Conservation (phyloP, 495 filamentous ascomycete species). For the Rusavskia elegans region DNA sequence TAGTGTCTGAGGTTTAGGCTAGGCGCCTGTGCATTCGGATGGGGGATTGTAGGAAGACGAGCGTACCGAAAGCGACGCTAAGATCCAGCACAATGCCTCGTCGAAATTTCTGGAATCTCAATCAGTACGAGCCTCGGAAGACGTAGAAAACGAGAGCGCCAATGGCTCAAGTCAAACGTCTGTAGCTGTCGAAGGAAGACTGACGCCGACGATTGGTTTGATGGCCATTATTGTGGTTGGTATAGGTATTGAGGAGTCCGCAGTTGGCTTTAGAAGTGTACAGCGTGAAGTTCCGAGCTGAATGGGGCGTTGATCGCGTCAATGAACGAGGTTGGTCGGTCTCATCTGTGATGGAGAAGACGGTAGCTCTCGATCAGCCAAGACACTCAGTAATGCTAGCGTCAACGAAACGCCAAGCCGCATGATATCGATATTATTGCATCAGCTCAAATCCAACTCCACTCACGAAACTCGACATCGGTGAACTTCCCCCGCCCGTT, state of each 20-base stretch:
- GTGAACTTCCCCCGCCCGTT: no score
- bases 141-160: neutral
- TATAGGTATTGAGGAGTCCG: no score
- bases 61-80: constrained; percentile 59
- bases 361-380: neutral
- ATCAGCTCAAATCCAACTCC: no score
- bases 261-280: no score
- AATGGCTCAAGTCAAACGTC: neutral
- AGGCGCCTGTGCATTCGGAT: neutral
- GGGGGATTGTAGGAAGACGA: neutral
- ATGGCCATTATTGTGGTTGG: constrained; percentile 18
- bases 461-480: no score
- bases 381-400: neutral
- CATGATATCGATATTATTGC: no score
- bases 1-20: no score
- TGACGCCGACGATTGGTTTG: constrained; percentile 41
- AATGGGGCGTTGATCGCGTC: no score
- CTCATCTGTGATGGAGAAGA: neutral
- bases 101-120: constrained; percentile 47
- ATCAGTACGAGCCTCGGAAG: constrained; percentile 6
- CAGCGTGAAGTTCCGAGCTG: no score
- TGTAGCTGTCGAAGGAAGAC: constrained; percentile 6
- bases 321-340: no score
- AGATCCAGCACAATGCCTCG: constrained; percentile 61
- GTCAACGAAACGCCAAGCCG: neutral